These are phyloP conservation scores for Colletotrichum caudatum DNA, from an alignment of 2,329 filamentous ascomycete genomes.

Conservation along the genomic window DNA sequence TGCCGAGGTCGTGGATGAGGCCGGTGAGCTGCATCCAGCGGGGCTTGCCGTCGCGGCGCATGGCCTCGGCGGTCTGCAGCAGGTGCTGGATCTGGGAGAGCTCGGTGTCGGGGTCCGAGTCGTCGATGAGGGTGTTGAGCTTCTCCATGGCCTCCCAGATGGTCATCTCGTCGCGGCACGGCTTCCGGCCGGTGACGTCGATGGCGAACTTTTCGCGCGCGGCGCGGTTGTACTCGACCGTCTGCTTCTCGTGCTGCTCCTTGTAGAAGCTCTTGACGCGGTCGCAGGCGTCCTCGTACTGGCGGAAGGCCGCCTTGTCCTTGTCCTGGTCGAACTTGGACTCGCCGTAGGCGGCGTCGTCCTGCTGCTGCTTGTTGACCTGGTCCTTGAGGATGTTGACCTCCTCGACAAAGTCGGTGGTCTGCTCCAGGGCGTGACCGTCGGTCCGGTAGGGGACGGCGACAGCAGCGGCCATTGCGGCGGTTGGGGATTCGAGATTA, in stretches of 20 bases:
- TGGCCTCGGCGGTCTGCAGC: conserved; percentile 89
- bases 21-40: conserved; percentile 85
- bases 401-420: conserved; percentile 63
- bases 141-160: conserved; percentile 95
- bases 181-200: conserved; percentile 71
- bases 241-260: conserved; percentile 78
- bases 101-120: conserved; percentile 89
- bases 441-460: conserved; percentile 31
- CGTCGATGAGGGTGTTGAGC: conserved; percentile 90
- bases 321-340: conserved; percentile 80
- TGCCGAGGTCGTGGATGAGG: conserved; percentile 83
- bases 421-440: conserved; percentile 56
- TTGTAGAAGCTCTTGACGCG: conserved; percentile 89
- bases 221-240: conserved; percentile 85
- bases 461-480: conserved; percentile 39
- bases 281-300: conserved; percentile 86
- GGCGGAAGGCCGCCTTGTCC: conserved; percentile 83
- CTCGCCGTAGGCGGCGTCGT: conserved; percentile 52
- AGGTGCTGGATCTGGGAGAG: conserved; percentile 92
- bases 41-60: conserved; percentile 85
- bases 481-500: background rate
- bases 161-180: conserved; percentile 77
- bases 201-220: conserved; percentile 68
- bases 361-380: conserved; percentile 31
- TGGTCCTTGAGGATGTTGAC: conserved; percentile 65